Evolutionary conservation across 768 basidiomycete species (phyloP).

Genomic region (Gelatoporia subvermispora): DNA sequence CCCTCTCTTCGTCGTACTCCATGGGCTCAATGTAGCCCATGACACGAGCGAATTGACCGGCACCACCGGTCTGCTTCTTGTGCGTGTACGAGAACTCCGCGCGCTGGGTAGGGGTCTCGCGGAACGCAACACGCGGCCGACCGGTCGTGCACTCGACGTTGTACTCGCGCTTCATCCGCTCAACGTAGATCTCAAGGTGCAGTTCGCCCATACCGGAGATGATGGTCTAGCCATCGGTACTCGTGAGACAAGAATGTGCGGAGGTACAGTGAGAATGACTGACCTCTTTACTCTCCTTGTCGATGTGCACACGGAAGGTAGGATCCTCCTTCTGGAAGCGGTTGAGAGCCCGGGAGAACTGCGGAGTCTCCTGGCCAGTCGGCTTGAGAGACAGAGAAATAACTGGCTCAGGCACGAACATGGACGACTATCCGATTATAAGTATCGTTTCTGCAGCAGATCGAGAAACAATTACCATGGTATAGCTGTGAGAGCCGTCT

Average conservation of each 20-base stretch:
- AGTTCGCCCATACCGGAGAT: slow-evolving; percentile 99
- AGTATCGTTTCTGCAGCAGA: not conserved
- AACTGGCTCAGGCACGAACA: slow-evolving; percentile 98
- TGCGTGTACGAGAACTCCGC: slow-evolving; percentile 88
- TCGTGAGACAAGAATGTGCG: not conserved
- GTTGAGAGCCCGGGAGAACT: slow-evolving; percentile 94
- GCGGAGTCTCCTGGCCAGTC: slow-evolving; percentile 87
- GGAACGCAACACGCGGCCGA: slow-evolving; percentile 93
- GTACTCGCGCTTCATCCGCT: slow-evolving; percentile 98
- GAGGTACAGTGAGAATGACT: slow-evolving; percentile 5
- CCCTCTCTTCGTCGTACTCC: slow-evolving; percentile 65
- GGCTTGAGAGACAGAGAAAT: slow-evolving; percentile 94
- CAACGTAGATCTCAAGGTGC: slow-evolving; percentile 97
- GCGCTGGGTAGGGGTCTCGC: slow-evolving; percentile 85
- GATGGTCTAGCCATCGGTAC: slow-evolving; percentile 64
- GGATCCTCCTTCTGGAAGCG: slow-evolving; percentile 99
- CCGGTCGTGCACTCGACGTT: slow-evolving; percentile 90
- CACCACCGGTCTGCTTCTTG: slow-evolving; percentile 97
- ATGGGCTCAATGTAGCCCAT: slow-evolving; percentile 90
- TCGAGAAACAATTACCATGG: slow-evolving; percentile 60
- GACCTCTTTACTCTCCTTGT: slow-evolving; percentile 91
- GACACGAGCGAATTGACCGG: slow-evolving; percentile 94
- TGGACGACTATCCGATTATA: slow-evolving; percentile 64
- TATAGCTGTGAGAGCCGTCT: slow-evolving; percentile 82
- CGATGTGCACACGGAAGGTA: slow-evolving; percentile 96